These are phyloP conservation scores for Nemania sp. DNA, from an alignment of 2,329 filamentous ascomycete species.

Conservation along the genomic window DNA sequence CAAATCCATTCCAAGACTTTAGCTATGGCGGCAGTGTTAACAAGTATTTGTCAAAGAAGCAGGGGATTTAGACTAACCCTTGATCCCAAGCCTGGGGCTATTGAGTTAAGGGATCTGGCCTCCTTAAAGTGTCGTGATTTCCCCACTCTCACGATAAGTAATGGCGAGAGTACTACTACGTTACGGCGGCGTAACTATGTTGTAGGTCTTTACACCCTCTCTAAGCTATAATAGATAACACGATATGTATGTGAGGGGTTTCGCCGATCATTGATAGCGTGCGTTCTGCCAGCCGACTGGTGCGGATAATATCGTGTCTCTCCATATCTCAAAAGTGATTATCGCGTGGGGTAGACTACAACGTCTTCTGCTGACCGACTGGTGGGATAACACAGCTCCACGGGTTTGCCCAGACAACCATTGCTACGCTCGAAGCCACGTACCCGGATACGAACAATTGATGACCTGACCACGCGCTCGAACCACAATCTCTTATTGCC, in stretches of 20 bases:
- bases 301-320: slow-evolving; percentile 25
- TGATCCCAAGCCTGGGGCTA: neutral
- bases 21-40: neutral
- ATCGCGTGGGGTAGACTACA: slow-evolving; percentile 30
- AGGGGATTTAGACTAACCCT: neutral
- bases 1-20: slow-evolving; percentile 32
- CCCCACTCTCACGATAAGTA: neutral
- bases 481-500: neutral
- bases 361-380: slow-evolving; percentile 36
- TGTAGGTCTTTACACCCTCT: neutral
- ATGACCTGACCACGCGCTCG: neutral
- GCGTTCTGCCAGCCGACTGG: slow-evolving; percentile 24
- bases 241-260: slow-evolving; percentile 24
- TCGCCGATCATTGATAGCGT: neutral
- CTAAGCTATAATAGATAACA: neutral
- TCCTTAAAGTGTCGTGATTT: neutral
- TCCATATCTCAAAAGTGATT: slow-evolving; percentile 11
- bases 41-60: neutral
- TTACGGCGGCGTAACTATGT: neutral
- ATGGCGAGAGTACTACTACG: neutral
- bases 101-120: neutral
- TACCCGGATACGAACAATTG: neutral
- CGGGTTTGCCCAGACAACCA: slow-evolving; percentile 9
- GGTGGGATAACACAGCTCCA: slow-evolving; percentile 36
- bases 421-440: slow-evolving; percentile 1